Evolutionary conservation across 192 early-diverging fungal species (phyloP).

Genomic region (Rhizoclosmatium globosum): DNA sequence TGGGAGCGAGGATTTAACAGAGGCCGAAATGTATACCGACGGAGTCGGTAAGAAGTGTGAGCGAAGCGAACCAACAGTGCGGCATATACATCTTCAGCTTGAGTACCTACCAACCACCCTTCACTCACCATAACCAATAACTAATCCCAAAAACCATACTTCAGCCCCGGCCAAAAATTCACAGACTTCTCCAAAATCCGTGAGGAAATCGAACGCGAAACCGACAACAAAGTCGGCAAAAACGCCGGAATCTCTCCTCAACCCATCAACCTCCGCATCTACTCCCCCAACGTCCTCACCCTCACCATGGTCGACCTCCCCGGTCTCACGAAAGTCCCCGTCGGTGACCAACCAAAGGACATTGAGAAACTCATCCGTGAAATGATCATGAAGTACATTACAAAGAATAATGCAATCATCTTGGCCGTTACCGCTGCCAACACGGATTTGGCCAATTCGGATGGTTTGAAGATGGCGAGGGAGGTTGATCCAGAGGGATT

Average conservation of each 20-base stretch:
- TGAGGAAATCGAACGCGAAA: conserved; percentile 94
- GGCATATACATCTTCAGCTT: too few relatives aligned
- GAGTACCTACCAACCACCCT: too few relatives aligned
- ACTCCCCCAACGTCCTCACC: conserved; percentile 97
- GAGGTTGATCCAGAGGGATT: conserved; percentile 98
- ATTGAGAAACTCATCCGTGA: conserved; percentile 98
- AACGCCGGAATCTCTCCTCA: conserved; percentile 86
- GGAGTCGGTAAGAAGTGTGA: too few relatives aligned
- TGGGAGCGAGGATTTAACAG: too few relatives aligned
- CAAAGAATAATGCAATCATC: conserved; percentile 97
- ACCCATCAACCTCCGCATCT: conserved; percentile 97
- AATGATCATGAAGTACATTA: conserved; percentile 98
- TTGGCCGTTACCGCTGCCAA: conserved; percentile 98
- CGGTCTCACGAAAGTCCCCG: conserved; percentile 97
- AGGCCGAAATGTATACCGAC: too few relatives aligned
- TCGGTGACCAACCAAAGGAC: conserved; percentile 99
- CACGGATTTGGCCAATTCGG: conserved; percentile 99
- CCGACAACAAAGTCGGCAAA: conserved; percentile 70
- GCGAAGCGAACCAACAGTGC: too few relatives aligned
- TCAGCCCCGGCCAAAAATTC: conserved; percentile 94
- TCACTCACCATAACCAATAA: too few relatives aligned
- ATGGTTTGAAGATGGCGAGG: conserved; percentile 96
- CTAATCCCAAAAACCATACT: not conserved
- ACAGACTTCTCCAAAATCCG: conserved; percentile 96
- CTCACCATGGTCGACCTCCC: conserved; percentile 98